Base-by-base conservation (phyloP, 2,329 filamentous ascomycete species). In the Trichoderma pleuroti region DNA sequence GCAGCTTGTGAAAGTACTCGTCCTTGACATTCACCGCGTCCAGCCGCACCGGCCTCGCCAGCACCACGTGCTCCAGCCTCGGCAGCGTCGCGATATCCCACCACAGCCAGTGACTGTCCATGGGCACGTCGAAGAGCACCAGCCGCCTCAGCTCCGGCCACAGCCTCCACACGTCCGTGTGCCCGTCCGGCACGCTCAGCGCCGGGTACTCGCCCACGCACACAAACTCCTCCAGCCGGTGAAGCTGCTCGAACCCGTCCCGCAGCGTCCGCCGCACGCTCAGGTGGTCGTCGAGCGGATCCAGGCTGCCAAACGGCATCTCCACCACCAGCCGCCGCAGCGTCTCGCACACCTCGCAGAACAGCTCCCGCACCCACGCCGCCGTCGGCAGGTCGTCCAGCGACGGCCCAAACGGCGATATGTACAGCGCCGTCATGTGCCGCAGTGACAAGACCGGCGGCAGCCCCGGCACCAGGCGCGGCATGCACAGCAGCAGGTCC, bases 301-400 rank as follows among this genome's bases (percentile, higher is more conserved):
- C 80, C 18, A 85, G 76, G 66, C 78, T 83, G 26, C 81, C 78
- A 59, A 86, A 81, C 8, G 85, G 84, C 73, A 86, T 85, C 70
- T 84, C 79, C 54, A 87, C 80, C 60, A 86, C 79, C 8, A 87
- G 79, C 24, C 82, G 82, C 56, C 76, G 79, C 57, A 87, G 79
- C 8, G 81, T 81, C 24, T 75, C 73, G 62, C 78, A 78, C 34
- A 84, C 77, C 70, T 81, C 78, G 70, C 76, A 79, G 62, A 87
- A 79, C 2, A 87, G 77, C 56, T 83, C 80, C 7, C 80, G 79
- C 46, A 83, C 79, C 79, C 79, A 81, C 24, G 74, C 74, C 0
- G 83, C 82, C 24, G 80, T 81, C 6, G 80, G 79, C 68, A 79
- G 77, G 70, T 86, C 78, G 67, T 84, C 80, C 18, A 84, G 74